Evolutionary conservation across 169 alveolate species (phyloP), one percentile per base, ranked within the genome.

Genomic region (Plasmodium vinckei): DNA sequence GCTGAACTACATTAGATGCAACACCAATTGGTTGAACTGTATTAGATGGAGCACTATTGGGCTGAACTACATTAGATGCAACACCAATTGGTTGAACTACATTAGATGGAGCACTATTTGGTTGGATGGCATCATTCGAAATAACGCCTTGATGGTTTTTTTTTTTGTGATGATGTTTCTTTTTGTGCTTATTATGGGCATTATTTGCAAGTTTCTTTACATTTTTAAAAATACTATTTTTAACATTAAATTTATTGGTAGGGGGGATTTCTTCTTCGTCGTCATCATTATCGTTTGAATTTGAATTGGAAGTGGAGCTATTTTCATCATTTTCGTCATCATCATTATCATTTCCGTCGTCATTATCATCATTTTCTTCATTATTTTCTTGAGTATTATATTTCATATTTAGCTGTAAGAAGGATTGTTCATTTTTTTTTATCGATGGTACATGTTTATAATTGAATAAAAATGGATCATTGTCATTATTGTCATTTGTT

Each of bases 161-260:
- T 63, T 75, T 75, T 7, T 49, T 17, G 19, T 75, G 75, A 23
- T 44, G 25, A 19, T 79, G 77, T n/a, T 79, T 68, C 53, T 79
- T 79, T 59, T 19, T 25, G 23, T 61, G 63, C 49, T 71, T 82
- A 25, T 44, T 33, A 54, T 64, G 49, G 42, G 44, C 27, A 15
- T 23, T 72, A 39, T 53, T 60, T 59, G 15, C 71, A 7, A 54
- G 19, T n/a, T 5, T 56, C 6, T 72, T 60, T 27, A 23, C 7
- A 27, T 72, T 54, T 53, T 72, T 54, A 54, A 33, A 57, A 33
- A 33, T 33, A 33, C 7, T 33, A 33, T 33, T 33, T 33, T 5
- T 4, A 4, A 33, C 6, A 33, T 33, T 33, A 33, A 33, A 33
- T 33, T 33, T 33, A 7, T 2, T 33, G 42, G 42, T 33, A 33